Evolutionary conservation across 2,329 filamentous ascomycete genomes (phyloP).

Genomic region (Chalaropsis thielavioides): DNA sequence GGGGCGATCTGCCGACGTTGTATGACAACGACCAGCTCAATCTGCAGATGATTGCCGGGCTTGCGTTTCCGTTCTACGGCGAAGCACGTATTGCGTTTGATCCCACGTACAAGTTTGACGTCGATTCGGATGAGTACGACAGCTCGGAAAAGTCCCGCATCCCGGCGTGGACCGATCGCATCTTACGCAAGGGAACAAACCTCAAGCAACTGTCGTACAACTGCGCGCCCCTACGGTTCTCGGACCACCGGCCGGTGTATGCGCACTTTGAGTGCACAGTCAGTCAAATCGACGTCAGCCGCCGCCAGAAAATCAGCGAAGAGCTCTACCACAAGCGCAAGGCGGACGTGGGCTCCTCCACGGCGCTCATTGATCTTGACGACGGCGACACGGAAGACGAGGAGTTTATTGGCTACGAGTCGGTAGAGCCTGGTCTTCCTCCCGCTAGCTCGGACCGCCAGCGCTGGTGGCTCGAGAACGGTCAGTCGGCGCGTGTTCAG

Average conservation of each 20-base stretch:
- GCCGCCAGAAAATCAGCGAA: conserved; percentile 57
- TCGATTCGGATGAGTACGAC: conserved; percentile 79
- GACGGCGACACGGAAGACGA: conserved; percentile 52
- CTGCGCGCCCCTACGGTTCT: conserved; percentile 70
- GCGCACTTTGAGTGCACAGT: conserved; percentile 76
- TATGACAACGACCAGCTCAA: conserved; percentile 96
- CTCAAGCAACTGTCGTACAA: conserved; percentile 73
- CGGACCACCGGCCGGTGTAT: conserved; percentile 91
- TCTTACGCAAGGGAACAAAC: conserved; percentile 72
- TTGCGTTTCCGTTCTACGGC: conserved; percentile 81
- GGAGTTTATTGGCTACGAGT: conserved; percentile 66
- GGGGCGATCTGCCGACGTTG: conserved; percentile 58
- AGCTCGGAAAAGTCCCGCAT: conserved; percentile 92
- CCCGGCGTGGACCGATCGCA: conserved; percentile 92
- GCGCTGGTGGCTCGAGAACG: conserved; percentile 57
- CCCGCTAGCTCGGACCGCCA: conserved; percentile 53
- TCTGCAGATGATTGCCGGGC: conserved; percentile 85
- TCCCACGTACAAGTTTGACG: conserved; percentile 91
- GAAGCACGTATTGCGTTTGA: conserved; percentile 78
- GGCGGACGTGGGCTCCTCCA: conserved; percentile 49
- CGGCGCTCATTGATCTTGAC: conserved; percentile 37
- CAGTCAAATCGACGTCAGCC: conserved; percentile 60
- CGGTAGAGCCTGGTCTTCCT: conserved; percentile 63
- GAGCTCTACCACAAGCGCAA: conserved; percentile 60
- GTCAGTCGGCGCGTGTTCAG: conserved; percentile 59